Evolutionary conservation across 495 filamentous ascomycete genomes (phyloP).

Genomic region (Hyaloscypha bicolor): DNA sequence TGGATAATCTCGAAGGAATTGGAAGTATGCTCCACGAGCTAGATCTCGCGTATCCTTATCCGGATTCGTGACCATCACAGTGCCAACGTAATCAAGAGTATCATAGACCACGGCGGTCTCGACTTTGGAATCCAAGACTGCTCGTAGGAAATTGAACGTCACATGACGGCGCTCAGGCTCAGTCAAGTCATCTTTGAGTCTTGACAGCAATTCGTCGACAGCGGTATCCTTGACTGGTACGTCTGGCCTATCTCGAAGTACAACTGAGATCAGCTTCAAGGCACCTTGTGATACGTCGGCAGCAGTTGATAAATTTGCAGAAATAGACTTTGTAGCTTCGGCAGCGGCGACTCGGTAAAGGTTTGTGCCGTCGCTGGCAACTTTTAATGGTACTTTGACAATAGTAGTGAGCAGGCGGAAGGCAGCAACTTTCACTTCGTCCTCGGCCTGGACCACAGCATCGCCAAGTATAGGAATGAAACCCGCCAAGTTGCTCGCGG

Average conservation of each 20-base stretch:
- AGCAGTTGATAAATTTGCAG: conserved; percentile 68
- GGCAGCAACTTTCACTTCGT: conserved; percentile 86
- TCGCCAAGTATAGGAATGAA: conserved; percentile 91
- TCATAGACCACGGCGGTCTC: conserved; percentile 90
- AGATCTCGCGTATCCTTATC: conserved; percentile 82
- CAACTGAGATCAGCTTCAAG: conserved; percentile 81
- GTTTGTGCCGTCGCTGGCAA: conserved; percentile 65
- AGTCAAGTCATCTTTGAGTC: conserved; percentile 85
- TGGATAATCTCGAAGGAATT: conserved; percentile 93
- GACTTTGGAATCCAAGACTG: conserved; percentile 80
- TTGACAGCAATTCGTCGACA: conserved; percentile 80
- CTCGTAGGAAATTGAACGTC: conserved; percentile 89
- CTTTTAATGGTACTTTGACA: conserved; percentile 77
- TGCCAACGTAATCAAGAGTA: conserved; percentile 80
- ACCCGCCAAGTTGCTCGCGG: conserved; percentile 72
- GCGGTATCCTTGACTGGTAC: conserved; percentile 77
- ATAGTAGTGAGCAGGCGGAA: conserved; percentile 82
- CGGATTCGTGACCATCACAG: conserved; percentile 96
- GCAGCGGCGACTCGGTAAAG: conserved; percentile 84
- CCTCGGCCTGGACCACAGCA: conserved; percentile 75
- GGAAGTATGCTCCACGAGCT: conserved; percentile 85
- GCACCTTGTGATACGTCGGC: conserved; percentile 82
- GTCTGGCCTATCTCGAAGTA: conserved; percentile 78
- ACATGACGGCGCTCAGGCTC: conserved; percentile 88
- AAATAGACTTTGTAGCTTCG: conserved; percentile 70